Evolutionary conservation across 352 stramenopile genomes (phyloP).

Genomic region (Elongisporangium anandrum): DNA sequence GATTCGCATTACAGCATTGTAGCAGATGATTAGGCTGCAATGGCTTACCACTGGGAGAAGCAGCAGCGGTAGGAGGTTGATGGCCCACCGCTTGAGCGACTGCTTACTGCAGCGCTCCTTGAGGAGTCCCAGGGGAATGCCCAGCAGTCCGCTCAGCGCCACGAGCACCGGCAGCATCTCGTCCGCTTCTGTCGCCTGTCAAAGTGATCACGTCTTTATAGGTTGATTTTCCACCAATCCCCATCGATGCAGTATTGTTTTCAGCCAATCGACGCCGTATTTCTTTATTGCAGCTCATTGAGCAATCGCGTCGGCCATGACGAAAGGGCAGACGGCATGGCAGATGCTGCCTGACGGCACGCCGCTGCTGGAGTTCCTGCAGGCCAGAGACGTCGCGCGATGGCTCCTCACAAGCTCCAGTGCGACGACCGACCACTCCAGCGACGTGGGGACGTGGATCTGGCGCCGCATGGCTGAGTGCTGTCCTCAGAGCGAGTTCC

Average conservation of each 20-base stretch:
- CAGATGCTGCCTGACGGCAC: constrained; percentile 27
- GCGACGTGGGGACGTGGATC: constrained; percentile 40
- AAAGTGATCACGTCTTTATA: constrained; percentile 4
- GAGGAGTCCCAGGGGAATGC: constrained; percentile 37
- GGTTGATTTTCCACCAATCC: constrained; percentile 22
- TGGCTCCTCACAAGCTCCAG: constrained; percentile 22
- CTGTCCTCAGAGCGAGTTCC: constrained; percentile 22
- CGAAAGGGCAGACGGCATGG: neutral
- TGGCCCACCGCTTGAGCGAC: constrained; percentile 37
- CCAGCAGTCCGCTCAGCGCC: constrained; percentile 34
- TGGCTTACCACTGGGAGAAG: constrained; percentile 35
- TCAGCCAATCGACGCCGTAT: constrained; percentile 14
- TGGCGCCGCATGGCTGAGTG: constrained; percentile 18
- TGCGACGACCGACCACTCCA: constrained; percentile 13
- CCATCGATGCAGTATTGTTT: neutral
- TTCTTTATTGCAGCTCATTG: constrained; percentile 7
- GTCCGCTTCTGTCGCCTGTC: constrained; percentile 9
- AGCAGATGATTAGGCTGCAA: neutral
- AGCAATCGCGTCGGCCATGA: constrained; percentile 12
- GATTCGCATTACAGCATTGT: too few species aligned
- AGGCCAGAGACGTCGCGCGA: constrained; percentile 25
- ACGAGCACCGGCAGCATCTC: constrained; percentile 26
- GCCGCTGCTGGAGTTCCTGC: constrained; percentile 53
- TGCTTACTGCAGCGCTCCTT: constrained; percentile 44
- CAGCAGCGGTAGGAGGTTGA: constrained; percentile 32